Base-by-base conservation (phyloP, 768 basidiomycete genomes). In the Lyophyllum semitale region DNA sequence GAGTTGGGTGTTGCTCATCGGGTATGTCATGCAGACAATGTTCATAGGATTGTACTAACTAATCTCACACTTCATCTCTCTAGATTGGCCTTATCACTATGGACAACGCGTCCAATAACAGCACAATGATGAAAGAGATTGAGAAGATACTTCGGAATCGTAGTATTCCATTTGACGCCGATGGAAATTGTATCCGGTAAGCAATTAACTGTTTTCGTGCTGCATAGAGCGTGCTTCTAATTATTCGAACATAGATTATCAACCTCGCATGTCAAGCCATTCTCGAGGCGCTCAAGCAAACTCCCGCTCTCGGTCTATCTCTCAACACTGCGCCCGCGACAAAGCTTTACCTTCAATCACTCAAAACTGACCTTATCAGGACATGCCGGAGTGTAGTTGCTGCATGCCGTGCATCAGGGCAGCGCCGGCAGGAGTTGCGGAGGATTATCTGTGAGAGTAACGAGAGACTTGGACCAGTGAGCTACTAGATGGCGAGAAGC, bases 101-200 rank as follows among this genome's bases (percentile, higher is more conserved):
- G 4, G 73, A 75, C 51, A 76, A 74, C 59, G 73, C 73, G 1
- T 68, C 68, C 9, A 75, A 71, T 41, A 70, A 68, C 53, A 60
- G 68, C 29, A 71, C 73, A 2, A 61, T 67, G 41, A 69, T 76
- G 68, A 60, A 59, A 33, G 58, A 51, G 29, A 49, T 73, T 3
- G 63, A 49, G 26, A 4, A 44, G 2, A 44, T 63, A n/a, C 48
- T 67, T 30, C 42, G 29, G 13, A 20, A 0, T 3, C 48, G 38
- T 0, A 32, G 29, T 0, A 58, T 66, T 1, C 37, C 47, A 15
- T 69, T 68, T 49, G 56, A 63, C 40, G 17, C 18, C 0, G 54
- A 66, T 37, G 67, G 64, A 0, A 66, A 69, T 46, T 55, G 27
- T 26, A 47, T 57, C 15, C 23, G 35, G 50, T 40, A 51, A 7